phyloP scores from a whole-genome alignment of 257 asterid species.

The Voacanga thouarsii region DNA sequence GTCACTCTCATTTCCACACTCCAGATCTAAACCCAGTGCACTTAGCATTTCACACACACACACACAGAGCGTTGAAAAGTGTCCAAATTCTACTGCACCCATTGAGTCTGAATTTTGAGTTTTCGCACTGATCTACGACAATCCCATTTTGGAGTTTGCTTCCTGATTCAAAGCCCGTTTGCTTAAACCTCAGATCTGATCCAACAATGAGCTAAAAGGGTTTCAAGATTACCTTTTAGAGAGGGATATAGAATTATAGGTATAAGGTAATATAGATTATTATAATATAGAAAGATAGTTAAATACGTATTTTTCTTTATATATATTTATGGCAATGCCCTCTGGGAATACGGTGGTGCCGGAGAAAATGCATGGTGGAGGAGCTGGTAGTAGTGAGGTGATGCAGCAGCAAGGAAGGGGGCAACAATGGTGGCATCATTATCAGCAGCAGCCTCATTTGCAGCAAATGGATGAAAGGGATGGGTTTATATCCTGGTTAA shows the following conservation, averaged over 20 bases:
- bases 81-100: constrained; percentile 6
- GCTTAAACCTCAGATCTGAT: constrained; percentile 32
- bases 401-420: constrained; percentile 22
- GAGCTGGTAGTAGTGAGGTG: constrained; percentile 7
- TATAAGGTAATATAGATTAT: not conserved
- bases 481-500: constrained; percentile 68
- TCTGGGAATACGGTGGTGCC: constrained; percentile 35
- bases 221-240: not conserved
- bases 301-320: not conserved
- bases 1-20: not conserved
- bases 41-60: not conserved
- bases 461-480: constrained; percentile 66
- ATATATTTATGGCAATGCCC: constrained; percentile 52
- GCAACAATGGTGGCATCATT: constrained; percentile 41
- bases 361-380: constrained; percentile 31
- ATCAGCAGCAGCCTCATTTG: constrained; percentile 44
- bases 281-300: constrained; percentile 8
- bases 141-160: constrained; percentile 1
- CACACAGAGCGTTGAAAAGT: not conserved
- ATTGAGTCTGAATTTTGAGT: not conserved
- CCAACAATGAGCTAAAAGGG: constrained; percentile 32
- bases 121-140: constrained; percentile 24
- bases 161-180: constrained; percentile 6
- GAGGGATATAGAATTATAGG: not conserved
- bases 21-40: constrained; percentile 16